These are phyloP conservation scores for Penicillium cosmopolitanum DNA, from an alignment of 495 filamentous ascomycete species.

Conservation along the genomic window DNA sequence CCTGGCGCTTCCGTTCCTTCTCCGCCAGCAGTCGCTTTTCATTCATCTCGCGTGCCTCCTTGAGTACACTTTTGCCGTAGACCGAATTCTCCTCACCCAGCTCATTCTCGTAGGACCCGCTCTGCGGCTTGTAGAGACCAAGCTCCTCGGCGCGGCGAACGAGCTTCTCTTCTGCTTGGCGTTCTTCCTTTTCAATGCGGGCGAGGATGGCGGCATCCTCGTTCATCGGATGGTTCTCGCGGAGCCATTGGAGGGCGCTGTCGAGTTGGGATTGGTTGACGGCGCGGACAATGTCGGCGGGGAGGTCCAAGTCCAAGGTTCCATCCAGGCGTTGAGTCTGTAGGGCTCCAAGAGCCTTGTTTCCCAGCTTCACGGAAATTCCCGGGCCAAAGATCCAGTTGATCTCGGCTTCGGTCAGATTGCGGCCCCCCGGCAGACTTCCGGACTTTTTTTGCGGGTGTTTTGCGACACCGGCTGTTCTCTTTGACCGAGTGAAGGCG, in stretches of 20 bases:
- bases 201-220: constrained; percentile 69
- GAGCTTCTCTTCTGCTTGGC: constrained; percentile 43
- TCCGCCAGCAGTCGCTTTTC: constrained; percentile 46
- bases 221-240: constrained; percentile 69
- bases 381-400: constrained; percentile 61
- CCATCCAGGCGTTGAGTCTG: constrained; percentile 77
- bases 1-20: constrained; percentile 51
- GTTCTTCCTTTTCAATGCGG: constrained; percentile 63
- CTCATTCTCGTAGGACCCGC: constrained; percentile 47
- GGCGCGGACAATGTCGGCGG: constrained; percentile 47
- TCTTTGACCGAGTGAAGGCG: constrained; percentile 27
- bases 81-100: constrained; percentile 43
- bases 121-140: constrained; percentile 56
- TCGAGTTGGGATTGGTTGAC: constrained; percentile 38
- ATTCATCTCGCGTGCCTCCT: constrained; percentile 54
- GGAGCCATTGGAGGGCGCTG: constrained; percentile 68
- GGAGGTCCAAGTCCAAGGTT: constrained; percentile 63
- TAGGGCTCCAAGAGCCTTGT: constrained; percentile 66
- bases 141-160: constrained; percentile 47
- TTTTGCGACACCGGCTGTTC: constrained; percentile 21
- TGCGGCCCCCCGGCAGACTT: constrained; percentile 19
- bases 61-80: constrained; percentile 50
- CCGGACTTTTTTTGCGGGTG: constrained; percentile 15
- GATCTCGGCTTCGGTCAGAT: constrained; percentile 58
- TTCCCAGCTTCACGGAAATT: constrained; percentile 56